Evolutionary conservation across 108 stramenopile genomes (phyloP), one percentile per base, ranked within the genome.

Genomic region (Mediolabrus comicus): DNA sequence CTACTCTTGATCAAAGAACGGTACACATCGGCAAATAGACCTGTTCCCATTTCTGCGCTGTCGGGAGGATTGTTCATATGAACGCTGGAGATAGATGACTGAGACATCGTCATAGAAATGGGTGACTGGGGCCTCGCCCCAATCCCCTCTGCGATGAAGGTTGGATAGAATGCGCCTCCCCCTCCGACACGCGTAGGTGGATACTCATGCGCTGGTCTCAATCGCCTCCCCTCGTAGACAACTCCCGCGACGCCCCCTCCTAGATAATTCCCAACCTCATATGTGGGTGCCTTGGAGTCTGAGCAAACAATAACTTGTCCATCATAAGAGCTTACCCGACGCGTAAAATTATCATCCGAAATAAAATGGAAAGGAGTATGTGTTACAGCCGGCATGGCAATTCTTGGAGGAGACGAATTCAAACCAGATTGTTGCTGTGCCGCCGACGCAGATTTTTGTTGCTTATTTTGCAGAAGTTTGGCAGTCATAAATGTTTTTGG

Each of bases 181-280:
- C 49, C 52, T 31, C 89, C 77, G 8, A 87, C 75, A 41, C 74
- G 61, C 36, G 68, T 4, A 26, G 74, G 67, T 2, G 92, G 90
- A 74, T 94, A 94, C 63, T 94, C 92, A 53, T 82, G 63, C 32
- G 72, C 74, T 1, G 92, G 92, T 28, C 82, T 75, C 63, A 94
- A 71, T 53, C 92, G 85, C 60, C 76, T 84, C 2, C 90, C 92
- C 71, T 94, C 89, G 59, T 94, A 94, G 12, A 94, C 92, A 2
- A 94, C 92, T 11, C 92, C 92, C 1, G 92, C 92, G 13, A 94
- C 92, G 26, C 92, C 92, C 10, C 90, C 92, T 38, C 92, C 92
- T 27, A 91, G 62, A 72, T 94, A 94, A 66, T 91, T 91, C 41
- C 90, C 92, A 22, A 94, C 84, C 56, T 91, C 87, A 54, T 94